Conservation (phyloP, 768 basidiomycete species). For the Mycena olivaceomarginata region DNA sequence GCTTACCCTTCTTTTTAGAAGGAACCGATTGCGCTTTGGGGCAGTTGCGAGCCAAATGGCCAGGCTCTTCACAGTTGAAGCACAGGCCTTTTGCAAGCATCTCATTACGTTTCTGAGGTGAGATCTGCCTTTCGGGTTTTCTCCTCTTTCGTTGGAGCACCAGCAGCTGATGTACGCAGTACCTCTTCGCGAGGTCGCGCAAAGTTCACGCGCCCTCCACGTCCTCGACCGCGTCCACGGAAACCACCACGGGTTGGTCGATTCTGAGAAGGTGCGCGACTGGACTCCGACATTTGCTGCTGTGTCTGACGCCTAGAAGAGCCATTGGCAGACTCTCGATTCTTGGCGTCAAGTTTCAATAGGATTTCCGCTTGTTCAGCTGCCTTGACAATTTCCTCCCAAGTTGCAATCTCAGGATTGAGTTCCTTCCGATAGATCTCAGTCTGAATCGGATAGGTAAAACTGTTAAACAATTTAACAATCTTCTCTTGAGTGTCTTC, state of each 20-base stretch:
- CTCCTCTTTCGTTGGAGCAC: no score
- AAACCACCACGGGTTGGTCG: not conserved
- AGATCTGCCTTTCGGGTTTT: not conserved
- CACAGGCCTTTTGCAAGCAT: not conserved
- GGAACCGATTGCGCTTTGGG: not conserved
- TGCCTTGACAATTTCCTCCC: slow-evolving; percentile 27
- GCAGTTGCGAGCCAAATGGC: not conserved
- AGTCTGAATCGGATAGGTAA: slow-evolving; percentile 35
- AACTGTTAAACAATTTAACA: no score
- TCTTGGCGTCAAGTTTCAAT: not conserved
- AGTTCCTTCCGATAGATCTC: slow-evolving; percentile 46
- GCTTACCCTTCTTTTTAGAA: not conserved
- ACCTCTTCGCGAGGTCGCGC: not conserved
- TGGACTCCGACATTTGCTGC: no score
- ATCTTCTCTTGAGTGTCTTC: no score
- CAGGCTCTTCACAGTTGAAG: not conserved
- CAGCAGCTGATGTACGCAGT: not conserved
- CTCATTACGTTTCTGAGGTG: not conserved
- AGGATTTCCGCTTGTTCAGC: no score
- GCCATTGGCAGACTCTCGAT: no score
- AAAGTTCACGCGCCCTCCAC: not conserved
- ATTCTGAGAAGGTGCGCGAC: no score
- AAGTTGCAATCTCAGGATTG: slow-evolving; percentile 28
- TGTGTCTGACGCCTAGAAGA: not conserved
- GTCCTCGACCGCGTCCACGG: not conserved